phyloP scores from a whole-genome alignment of 257 asterid genomes.

The Nemophila menziesii region DNA sequence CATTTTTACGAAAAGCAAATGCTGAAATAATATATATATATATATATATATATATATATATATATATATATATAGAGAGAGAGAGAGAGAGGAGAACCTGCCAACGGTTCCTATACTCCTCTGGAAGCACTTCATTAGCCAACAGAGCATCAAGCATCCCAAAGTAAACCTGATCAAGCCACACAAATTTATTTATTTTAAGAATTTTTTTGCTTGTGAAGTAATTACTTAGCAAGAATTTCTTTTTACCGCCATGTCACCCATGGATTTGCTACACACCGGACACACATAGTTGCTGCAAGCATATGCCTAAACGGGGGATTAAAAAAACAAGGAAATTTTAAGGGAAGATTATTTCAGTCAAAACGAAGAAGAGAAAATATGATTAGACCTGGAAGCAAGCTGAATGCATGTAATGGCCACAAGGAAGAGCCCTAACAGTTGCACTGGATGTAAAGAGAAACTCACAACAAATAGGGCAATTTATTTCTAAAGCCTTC shows the following conservation, averaged over 20 bases:
- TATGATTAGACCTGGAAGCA: conserved; percentile 30
- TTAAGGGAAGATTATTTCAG: not conserved
- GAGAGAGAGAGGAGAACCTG: conserved; percentile 21
- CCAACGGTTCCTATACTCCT: conserved; percentile 27
- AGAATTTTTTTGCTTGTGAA: not conserved
- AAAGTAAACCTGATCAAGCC: conserved; percentile 25
- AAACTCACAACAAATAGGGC: conserved; percentile 40
- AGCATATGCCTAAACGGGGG: conserved; percentile 34
- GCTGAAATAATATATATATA: too few species aligned
- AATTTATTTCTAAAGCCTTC: conserved; percentile 36
- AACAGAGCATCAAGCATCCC: conserved; percentile 41
- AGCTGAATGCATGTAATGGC: conserved; percentile 45
- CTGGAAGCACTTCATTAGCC: conserved; percentile 38
- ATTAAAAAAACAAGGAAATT: conserved; percentile 1
- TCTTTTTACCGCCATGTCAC: conserved; percentile 39
- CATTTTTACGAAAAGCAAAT: too few species aligned
- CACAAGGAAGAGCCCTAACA: conserved; percentile 35
- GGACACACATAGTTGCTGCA: conserved; percentile 32
- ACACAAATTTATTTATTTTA: conserved; percentile 1
- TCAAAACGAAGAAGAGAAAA: not conserved
- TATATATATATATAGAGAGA: too few species aligned
- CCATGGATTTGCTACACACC: conserved; percentile 44
- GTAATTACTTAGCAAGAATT: not conserved
- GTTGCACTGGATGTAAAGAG: conserved; percentile 36
- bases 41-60: too few species aligned